These are phyloP conservation scores for Aspergillus felis DNA, from an alignment of 2,329 filamentous ascomycete species.

Conservation along the genomic window DNA sequence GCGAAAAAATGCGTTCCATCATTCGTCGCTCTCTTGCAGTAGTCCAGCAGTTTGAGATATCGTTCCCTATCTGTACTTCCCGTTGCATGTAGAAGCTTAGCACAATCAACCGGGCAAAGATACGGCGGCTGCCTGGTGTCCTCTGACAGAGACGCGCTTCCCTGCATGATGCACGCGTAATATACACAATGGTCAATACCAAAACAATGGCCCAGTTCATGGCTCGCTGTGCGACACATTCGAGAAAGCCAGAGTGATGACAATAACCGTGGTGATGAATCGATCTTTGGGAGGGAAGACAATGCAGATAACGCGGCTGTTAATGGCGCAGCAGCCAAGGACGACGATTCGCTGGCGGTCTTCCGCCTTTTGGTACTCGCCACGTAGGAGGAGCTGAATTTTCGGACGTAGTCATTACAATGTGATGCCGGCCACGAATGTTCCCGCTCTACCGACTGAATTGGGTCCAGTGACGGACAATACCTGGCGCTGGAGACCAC, in stretches of 20 bases:
- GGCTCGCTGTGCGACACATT: conserved; percentile 55
- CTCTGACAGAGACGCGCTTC: conserved; percentile 26
- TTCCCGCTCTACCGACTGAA: conserved; percentile 42
- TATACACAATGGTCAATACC: conserved; percentile 60
- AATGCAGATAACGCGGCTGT: conserved; percentile 5
- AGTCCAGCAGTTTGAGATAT: conserved; percentile 19
- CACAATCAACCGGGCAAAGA: conserved; percentile 29
- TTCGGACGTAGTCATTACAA: conserved; percentile 40
- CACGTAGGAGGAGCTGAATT: conserved; percentile 3
- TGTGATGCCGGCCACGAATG: conserved; percentile 66
- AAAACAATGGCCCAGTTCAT: conserved; percentile 67
- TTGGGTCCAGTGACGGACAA: conserved; percentile 46
- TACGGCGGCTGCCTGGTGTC: conserved; percentile 32
- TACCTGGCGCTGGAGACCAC: conserved; percentile 63
- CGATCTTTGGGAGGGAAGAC: background rate
- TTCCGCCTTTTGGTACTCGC: conserved; percentile 4
- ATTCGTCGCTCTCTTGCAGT: conserved; percentile 15
- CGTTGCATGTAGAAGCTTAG: conserved; percentile 23
- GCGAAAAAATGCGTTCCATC: conserved; percentile 16
- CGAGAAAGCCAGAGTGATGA: conserved; percentile 55
- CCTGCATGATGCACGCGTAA: conserved; percentile 34
- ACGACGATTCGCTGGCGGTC: background rate
- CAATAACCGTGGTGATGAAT: conserved; percentile 18
- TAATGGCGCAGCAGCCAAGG: background rate
- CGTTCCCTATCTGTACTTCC: conserved; percentile 8